These are phyloP conservation scores for Leavenworthia alabamica DNA, from an alignment of 345 rosid species.

Conservation along the genomic window DNA sequence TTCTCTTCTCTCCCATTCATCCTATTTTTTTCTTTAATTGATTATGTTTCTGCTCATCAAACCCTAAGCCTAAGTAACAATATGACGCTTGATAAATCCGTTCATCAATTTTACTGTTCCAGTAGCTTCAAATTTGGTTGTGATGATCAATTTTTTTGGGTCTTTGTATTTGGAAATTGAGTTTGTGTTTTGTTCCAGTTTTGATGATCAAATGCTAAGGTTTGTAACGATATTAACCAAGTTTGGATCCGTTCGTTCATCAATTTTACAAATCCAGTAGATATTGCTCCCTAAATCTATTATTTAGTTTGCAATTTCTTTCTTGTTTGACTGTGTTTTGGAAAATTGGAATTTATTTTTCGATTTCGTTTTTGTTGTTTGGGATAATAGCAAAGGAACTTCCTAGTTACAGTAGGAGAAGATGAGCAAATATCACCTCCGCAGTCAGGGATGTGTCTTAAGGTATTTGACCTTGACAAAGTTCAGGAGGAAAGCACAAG, in stretches of 20 bases:
- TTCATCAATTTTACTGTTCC: not conserved
- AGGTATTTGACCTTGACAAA: slow-evolving; percentile 89
- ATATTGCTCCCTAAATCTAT: not conserved
- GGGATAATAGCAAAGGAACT: slow-evolving; percentile 76
- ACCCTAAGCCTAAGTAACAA: not conserved
- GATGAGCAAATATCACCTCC: slow-evolving; percentile 76
- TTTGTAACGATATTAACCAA: not conserved
- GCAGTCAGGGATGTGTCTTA: slow-evolving; percentile 79
- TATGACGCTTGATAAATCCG: too few species aligned
- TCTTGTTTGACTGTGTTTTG: not conserved
- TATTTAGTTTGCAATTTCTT: not conserved
- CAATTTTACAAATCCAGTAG: not conserved
- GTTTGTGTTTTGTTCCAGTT: not conserved
- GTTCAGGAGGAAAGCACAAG: slow-evolving; percentile 81
- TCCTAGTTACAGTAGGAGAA: slow-evolving; percentile 78
- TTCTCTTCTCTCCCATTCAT: not conserved
- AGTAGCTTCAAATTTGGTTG: not conserved
- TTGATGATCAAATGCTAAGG: not conserved
- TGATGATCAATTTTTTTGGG: not conserved
- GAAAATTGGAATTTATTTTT: not conserved
- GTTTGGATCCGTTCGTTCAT: not conserved
- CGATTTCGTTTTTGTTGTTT: not conserved
- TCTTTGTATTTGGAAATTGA: not conserved
- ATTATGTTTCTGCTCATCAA: not conserved
- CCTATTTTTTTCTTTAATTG: not conserved